These are phyloP conservation scores for Colletotrichum tanaceti DNA, from an alignment of 2,329 filamentous ascomycete species.

Conservation along the genomic window DNA sequence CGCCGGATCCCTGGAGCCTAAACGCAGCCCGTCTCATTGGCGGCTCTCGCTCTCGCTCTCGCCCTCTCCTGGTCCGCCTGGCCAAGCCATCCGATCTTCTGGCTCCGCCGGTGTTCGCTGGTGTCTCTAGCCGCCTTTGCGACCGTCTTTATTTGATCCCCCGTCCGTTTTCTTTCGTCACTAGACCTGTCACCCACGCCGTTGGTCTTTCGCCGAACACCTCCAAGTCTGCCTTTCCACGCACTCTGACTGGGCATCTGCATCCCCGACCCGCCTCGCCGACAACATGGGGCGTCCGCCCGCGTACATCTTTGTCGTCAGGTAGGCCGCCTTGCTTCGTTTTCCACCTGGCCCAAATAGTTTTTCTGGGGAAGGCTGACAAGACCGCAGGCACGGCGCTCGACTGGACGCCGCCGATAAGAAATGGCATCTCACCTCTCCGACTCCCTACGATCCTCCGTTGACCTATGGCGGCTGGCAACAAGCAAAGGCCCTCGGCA, in stretches of 20 bases:
- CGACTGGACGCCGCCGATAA: conserved; percentile 95
- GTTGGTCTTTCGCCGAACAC: conserved; percentile 9
- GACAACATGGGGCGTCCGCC: conserved; percentile 55
- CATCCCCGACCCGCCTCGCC: conserved; percentile 11
- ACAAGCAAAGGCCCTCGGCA: conserved; percentile 84
- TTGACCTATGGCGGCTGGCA: conserved; percentile 95
- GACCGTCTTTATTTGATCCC: conserved; percentile 19
- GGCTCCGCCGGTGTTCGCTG: not conserved
- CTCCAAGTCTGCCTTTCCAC: conserved; percentile 12
- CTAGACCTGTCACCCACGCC: conserved; percentile 21
- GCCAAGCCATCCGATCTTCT: conserved; percentile 34
- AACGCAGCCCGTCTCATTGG: not conserved
- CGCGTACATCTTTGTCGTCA: conserved; percentile 58
- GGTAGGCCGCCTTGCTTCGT: conserved; percentile 46
- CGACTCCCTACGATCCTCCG: conserved; percentile 94
- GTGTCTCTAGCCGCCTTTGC: conserved; percentile 26
- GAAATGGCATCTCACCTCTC: conserved; percentile 92
- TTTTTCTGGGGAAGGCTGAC: conserved; percentile 11
- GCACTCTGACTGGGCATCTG: conserved; percentile 8
- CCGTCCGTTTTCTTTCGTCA: conserved; percentile 21
- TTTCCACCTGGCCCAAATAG: not conserved
- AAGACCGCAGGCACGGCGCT: conserved; percentile 78
- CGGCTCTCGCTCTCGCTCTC: conserved; percentile 19
- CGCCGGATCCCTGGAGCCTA: not conserved
- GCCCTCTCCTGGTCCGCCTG: conserved; percentile 25